Evolutionary conservation across 2,329 filamentous ascomycete species (phyloP).

Genomic region (Alternaria burnsii): DNA sequence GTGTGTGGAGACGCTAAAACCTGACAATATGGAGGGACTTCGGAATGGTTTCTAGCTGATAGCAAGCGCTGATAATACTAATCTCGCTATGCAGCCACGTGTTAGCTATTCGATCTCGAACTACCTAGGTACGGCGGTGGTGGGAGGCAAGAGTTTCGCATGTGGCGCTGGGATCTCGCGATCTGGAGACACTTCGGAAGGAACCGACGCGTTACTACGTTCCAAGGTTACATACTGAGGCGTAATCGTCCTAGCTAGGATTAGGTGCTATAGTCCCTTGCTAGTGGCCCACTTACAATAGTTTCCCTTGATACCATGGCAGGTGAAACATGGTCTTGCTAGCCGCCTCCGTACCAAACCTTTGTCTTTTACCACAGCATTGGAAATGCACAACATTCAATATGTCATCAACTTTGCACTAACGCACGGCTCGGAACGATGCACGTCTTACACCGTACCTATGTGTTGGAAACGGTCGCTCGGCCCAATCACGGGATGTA

Average conservation of each 20-base stretch:
- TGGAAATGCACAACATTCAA: neutral
- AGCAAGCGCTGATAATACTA: neutral
- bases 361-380: neutral
- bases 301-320: neutral
- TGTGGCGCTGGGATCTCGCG: neutral
- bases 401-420: neutral
- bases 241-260: neutral
- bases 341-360: neutral
- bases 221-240: neutral
- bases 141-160: neutral
- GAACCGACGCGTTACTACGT: neutral
- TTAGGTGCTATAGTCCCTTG: neutral
- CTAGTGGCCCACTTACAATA: neutral
- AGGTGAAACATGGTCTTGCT: neutral
- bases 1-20: neutral
- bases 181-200: neutral
- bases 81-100: neutral
- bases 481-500: neutral
- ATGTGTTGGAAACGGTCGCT: neutral
- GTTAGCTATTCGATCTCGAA: neutral
- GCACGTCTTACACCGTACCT: slow-evolving; percentile 2
- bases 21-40: slow-evolving; percentile 1
- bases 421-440: slow-evolving; percentile 3
- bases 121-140: neutral
- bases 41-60: slow-evolving; percentile 1